Base-by-base conservation (phyloP, 1,139 yeast species). In the Yamadazyma atmosphaerica region DNA sequence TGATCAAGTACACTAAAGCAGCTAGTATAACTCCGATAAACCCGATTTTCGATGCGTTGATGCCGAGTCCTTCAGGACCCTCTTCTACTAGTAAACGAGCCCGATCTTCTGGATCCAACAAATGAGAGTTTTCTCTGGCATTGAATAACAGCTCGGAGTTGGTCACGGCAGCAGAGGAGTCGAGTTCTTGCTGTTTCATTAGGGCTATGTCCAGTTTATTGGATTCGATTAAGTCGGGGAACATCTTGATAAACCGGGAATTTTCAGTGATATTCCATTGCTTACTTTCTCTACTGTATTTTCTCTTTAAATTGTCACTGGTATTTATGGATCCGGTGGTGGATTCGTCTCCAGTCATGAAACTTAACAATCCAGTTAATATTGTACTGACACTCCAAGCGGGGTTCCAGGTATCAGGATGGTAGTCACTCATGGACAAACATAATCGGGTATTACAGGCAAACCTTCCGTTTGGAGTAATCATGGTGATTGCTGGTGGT, bases 381-480 rank as follows among this genome's bases (percentile, higher is more conserved):
- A 89, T 89, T 0, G 96, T 87, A 22, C 86, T 72, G 12, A 88
- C 96, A 42, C 88, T 82, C 97, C 97, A 89, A 10, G 95, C 89
- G 1, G 97, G 96, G 58, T 89, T 88, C 97, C 97, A 89, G 1
- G 86, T 68, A 58, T 87, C 94, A 8, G 96, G 97, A 51, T 90
- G 98, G 60, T 80, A 89, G 46, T 90, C 97, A 52, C 94, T 83
- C 82, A 90, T 89, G 30, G 89, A 81, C 37, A 90, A 68, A 62
- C 98, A 90, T 33, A 90, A 72, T 32, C 96, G 69, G 10, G 88
- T 79, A 55, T 86, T 85, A 40, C 90, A 79, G 47, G 82, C 79
- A 60, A 90, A 86, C 32, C 94, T 71, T 2, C 89, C 94, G 45
- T 81, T 84, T 4, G 97, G 97, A 0, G 97, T 90, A 36, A 82